Evolutionary conservation across 306 rosid species (phyloP).

Genomic region (Quercus mongolica): DNA sequence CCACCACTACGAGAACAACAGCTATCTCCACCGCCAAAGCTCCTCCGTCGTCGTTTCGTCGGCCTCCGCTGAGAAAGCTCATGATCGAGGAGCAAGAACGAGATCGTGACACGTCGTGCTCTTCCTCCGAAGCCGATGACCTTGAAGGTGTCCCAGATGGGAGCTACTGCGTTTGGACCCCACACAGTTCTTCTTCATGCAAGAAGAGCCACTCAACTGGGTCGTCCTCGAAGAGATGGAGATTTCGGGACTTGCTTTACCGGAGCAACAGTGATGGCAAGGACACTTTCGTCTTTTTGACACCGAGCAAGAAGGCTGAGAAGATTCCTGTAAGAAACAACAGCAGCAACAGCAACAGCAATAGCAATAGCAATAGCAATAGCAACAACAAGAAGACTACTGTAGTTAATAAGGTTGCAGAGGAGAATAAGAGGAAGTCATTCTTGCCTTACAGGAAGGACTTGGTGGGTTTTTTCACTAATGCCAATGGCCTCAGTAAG

Average conservation of each 20-base stretch:
- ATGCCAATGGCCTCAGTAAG: constrained; percentile 49
- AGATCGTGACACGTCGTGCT: constrained; percentile 43
- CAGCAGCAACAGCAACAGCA: too few relatives aligned
- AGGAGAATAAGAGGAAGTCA: constrained; percentile 38
- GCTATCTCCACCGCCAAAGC: too few relatives aligned
- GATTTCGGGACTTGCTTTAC: constrained; percentile 45
- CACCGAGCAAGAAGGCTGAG: constrained; percentile 18
- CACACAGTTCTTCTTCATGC: constrained; percentile 15
- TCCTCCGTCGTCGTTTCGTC: constrained; percentile 20
- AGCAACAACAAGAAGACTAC: not conserved
- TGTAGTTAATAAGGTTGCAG: not conserved
- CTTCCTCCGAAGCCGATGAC: constrained; percentile 64
- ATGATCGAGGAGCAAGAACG: constrained; percentile 72
- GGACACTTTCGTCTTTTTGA: constrained; percentile 23
- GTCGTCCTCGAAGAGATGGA: constrained; percentile 70
- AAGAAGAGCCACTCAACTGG: constrained; percentile 57
- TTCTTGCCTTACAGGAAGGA: constrained; percentile 45
- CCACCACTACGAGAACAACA: too few relatives aligned
- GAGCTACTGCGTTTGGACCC: constrained; percentile 73
- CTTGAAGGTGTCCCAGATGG: constrained; percentile 42
- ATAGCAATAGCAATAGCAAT: too few relatives aligned
- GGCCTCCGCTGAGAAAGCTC: constrained; percentile 57
- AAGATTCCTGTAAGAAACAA: not conserved
- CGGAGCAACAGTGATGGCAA: constrained; percentile 57
- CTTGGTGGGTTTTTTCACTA: constrained; percentile 44